Percentiles rank a stretch among this genome's conserved stretches.
Evolutionary conservation across 2,329 filamentous ascomycete species (phyloP).

Genomic region (Triangularia setosa): DNA sequence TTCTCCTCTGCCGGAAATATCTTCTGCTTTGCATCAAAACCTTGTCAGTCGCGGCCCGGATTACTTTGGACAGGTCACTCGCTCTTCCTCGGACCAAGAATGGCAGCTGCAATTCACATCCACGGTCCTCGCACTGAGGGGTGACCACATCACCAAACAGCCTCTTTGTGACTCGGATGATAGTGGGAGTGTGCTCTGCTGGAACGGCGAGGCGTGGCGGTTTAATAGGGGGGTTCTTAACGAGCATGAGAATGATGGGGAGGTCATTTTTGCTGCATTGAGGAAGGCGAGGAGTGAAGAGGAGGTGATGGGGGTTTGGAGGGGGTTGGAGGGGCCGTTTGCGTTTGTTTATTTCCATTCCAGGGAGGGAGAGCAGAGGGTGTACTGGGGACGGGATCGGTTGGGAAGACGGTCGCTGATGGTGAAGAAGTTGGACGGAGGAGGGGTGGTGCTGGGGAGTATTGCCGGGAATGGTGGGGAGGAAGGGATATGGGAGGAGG

Average conservation of each 20-base stretch:
- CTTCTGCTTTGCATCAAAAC: constrained; percentile 38
- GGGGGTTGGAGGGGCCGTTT: constrained; percentile 74
- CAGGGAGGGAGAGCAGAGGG: constrained; percentile 52
- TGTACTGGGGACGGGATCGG: constrained; percentile 85
- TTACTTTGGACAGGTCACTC: constrained; percentile 45
- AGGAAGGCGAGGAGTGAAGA: constrained; percentile 26
- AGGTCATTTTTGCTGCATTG: constrained; percentile 61
- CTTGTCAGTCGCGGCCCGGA: constrained; percentile 59
- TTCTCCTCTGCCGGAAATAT: constrained; percentile 26
- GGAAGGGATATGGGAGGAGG: constrained; percentile 62
- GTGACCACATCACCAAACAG: constrained; percentile 65
- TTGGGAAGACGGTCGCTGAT: constrained; percentile 83
- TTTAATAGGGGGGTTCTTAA: constrained; percentile 54
- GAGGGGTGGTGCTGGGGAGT: constrained; percentile 63
- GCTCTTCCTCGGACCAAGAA: constrained; percentile 28
- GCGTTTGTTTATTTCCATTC: constrained; percentile 84
- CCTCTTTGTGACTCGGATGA: constrained; percentile 61
- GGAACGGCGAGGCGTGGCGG: constrained; percentile 97
- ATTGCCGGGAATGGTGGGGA: constrained; percentile 52
- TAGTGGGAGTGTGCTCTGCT: constrained; percentile 69
- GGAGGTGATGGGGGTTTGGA: constrained; percentile 50
- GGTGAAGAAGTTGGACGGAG: constrained; percentile 37
- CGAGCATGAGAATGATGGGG: constrained; percentile 73
- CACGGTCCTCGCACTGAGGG: constrained; percentile 87
- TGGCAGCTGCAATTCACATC: constrained; percentile 63